These are phyloP conservation scores for Alternaria ethzedia DNA, from an alignment of 2,329 filamentous ascomycete genomes.

Conservation along the genomic window DNA sequence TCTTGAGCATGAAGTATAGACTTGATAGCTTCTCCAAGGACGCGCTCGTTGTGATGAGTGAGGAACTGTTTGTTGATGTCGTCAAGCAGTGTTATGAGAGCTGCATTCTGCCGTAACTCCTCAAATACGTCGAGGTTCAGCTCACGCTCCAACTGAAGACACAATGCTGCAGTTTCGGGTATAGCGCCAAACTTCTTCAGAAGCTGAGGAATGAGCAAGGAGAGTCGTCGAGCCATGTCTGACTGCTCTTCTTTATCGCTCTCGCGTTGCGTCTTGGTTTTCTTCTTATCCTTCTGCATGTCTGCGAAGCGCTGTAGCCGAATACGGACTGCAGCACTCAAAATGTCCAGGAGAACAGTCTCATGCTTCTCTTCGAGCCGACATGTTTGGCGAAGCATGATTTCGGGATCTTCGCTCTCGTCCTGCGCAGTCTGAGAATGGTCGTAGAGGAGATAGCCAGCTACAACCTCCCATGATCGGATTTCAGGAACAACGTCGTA, in stretches of 20 bases:
- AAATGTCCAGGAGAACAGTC: constrained; percentile 81
- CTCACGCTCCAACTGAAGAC: constrained; percentile 83
- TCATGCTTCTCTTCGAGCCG: constrained; percentile 80
- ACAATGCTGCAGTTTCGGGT: constrained; percentile 82
- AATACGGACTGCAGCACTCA: constrained; percentile 81
- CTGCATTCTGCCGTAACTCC: constrained; percentile 84
- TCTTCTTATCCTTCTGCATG: constrained; percentile 63
- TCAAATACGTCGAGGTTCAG: constrained; percentile 88
- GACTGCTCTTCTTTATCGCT: constrained; percentile 77
- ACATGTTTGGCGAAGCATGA: constrained; percentile 72
- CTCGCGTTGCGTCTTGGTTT: constrained; percentile 60
- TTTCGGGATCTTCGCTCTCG: constrained; percentile 65
- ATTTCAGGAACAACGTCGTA: constrained; percentile 84
- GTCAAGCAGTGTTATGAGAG: constrained; percentile 81
- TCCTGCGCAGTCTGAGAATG: constrained; percentile 69
- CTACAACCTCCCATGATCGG: constrained; percentile 84
- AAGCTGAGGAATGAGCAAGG: constrained; percentile 79
- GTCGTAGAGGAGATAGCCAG: constrained; percentile 90
- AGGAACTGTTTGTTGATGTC: constrained; percentile 94
- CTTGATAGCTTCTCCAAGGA: constrained; percentile 81
- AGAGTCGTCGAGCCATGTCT: constrained; percentile 77
- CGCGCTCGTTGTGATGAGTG: constrained; percentile 85
- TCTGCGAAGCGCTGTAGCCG: constrained; percentile 72
- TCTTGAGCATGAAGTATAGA: constrained; percentile 84
- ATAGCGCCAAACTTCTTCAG: constrained; percentile 94